These are phyloP conservation scores for Pythium folliculosum DNA, from an alignment of 352 stramenopile genomes.

Conservation along the genomic window DNA sequence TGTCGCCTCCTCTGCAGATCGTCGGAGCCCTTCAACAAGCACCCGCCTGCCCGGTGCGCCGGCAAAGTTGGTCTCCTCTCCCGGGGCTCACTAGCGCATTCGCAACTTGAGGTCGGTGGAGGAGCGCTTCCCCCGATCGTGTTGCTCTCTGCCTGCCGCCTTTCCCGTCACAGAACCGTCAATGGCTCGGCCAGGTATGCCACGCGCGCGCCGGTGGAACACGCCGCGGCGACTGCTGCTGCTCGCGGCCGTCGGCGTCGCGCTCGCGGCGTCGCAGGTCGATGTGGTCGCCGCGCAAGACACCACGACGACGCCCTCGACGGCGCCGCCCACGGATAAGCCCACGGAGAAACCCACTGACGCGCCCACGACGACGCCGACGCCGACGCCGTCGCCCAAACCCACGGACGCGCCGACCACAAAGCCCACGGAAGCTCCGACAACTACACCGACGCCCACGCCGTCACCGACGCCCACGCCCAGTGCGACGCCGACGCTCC, in stretches of 20 bases:
- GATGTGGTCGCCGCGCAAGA: slow-evolving; percentile 15
- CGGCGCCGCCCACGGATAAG: slow-evolving; percentile 5
- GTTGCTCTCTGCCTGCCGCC: no score
- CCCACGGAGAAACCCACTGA: slow-evolving; percentile 13
- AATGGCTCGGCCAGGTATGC: no score
- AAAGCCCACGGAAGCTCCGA: background rate
- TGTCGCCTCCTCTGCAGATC: slow-evolving; percentile 1
- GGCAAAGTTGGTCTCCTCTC: no score
- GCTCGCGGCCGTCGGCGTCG: slow-evolving; percentile 13
- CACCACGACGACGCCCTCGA: slow-evolving; percentile 1
- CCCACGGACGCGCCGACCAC: background rate
- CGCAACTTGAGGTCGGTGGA: background rate
- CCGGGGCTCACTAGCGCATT: slow-evolving; percentile 6
- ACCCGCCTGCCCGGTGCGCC: background rate
- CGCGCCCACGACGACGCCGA: slow-evolving; percentile 3
- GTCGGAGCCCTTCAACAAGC: slow-evolving; percentile 7
- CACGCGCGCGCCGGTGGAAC: no score
- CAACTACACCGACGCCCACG: slow-evolving; percentile 8
- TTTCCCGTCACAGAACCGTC: no score
- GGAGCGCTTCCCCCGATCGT: no score
- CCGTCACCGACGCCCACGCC: slow-evolving; percentile 13
- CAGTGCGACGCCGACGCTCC: slow-evolving; percentile 5
- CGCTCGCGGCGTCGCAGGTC: slow-evolving; percentile 1
- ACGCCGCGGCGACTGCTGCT: slow-evolving; percentile 7
- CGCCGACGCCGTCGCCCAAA: slow-evolving; percentile 6